These are phyloP conservation scores for Pogostemon cablin DNA, from an alignment of 257 asterid genomes.

Conservation along the genomic window DNA sequence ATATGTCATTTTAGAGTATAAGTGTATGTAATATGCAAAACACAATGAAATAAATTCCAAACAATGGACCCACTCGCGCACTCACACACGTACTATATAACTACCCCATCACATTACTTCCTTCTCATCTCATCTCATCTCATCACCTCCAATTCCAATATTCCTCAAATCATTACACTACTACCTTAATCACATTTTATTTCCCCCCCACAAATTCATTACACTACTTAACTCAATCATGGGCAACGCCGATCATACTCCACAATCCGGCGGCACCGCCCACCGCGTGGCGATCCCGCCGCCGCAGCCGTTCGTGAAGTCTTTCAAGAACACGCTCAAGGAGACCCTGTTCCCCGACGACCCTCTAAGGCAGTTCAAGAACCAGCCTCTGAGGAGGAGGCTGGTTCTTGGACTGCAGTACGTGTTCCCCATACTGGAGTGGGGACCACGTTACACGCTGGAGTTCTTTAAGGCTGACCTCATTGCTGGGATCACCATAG, in stretches of 20 bases:
- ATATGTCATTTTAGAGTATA: not conserved
- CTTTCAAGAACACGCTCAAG: slow-evolving; percentile 59
- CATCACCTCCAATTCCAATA: not conserved
- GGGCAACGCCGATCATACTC: slow-evolving; percentile 55
- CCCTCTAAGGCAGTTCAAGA: slow-evolving; percentile 80
- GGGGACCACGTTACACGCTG: slow-evolving; percentile 65
- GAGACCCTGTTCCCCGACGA: slow-evolving; percentile 82
- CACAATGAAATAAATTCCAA: slow-evolving; percentile 20
- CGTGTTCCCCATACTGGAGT: slow-evolving; percentile 67
- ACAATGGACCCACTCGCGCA: slow-evolving; percentile 30
- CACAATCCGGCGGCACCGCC: slow-evolving; percentile 24
- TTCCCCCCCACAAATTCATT: not conserved
- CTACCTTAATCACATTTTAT: not conserved
- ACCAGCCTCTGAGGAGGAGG: slow-evolving; percentile 53
- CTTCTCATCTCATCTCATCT: slow-evolving; percentile 13
- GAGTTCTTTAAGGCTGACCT: slow-evolving; percentile 62
- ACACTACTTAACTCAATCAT: slow-evolving; percentile 21
- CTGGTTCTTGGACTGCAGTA: slow-evolving; percentile 58
- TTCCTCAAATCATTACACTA: not conserved
- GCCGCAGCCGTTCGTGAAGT: slow-evolving; percentile 62
- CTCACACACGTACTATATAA: slow-evolving; percentile 29
- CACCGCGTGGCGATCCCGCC: slow-evolving; percentile 61
- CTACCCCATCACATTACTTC: not conserved
- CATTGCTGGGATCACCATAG: slow-evolving; percentile 84
- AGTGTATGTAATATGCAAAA: not conserved